These are phyloP conservation scores for Rhexocercosporidium sp. DNA, from an alignment of 2,329 filamentous ascomycete species.

Conservation along the genomic window DNA sequence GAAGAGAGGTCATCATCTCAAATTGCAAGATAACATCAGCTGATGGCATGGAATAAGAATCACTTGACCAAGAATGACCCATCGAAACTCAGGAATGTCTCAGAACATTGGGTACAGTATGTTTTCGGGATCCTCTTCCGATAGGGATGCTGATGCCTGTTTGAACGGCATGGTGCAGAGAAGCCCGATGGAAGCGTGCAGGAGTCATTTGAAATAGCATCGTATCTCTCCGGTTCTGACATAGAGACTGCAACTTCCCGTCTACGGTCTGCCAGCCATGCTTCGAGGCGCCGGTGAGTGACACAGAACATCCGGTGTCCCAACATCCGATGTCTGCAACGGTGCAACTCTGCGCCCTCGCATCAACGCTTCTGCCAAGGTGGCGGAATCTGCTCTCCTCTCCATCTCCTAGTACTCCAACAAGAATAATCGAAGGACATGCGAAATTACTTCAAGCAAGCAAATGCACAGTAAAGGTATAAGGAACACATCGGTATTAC, in stretches of 20 bases:
- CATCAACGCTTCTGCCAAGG: background rate
- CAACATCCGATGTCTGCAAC: background rate
- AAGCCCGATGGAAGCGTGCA: background rate
- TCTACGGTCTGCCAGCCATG: background rate
- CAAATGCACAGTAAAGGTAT: background rate
- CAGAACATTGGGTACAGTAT: background rate
- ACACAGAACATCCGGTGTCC: background rate
- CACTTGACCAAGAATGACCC: background rate
- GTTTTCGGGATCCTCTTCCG: background rate
- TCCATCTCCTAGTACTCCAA: background rate
- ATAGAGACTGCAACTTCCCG: background rate
- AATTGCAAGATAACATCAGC: too few relatives aligned
- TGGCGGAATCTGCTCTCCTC: background rate
- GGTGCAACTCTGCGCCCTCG: background rate
- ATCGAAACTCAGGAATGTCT: background rate
- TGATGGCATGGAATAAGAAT: background rate
- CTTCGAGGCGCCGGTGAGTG: background rate
- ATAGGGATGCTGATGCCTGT: background rate
- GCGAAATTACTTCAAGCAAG: background rate
- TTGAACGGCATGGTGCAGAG: background rate
- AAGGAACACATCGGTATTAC: background rate
- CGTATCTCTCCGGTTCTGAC: background rate
- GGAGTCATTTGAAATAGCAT: constrained; percentile 1
- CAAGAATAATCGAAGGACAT: background rate
- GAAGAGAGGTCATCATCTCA: background rate